Evolutionary conservation across 2,329 filamentous ascomycete genomes (phyloP), one percentile per base, ranked within the genome.

Genomic region (Penicillium corylophilum): DNA sequence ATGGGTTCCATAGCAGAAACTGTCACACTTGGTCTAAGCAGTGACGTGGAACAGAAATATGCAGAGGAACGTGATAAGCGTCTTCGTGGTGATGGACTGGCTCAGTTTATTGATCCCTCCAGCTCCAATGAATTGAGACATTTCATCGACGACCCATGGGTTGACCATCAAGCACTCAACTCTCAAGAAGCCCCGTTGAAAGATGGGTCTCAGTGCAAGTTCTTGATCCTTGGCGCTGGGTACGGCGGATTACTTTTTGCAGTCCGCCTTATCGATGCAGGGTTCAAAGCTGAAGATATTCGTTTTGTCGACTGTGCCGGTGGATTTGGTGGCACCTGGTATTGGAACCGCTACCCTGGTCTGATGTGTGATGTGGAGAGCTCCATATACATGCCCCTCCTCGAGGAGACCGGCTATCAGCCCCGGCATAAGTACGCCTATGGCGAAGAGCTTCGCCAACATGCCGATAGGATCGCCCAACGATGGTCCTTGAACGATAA

Each of bases 361-460:
- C 55, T 77, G 4, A 68, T 65, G 55, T 86, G 82, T 61, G 83
- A 87, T 59, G 69, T 83, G 3, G 83, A 87, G 65, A 74, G 75
- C 46, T 84, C 81, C 57, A 72, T 77, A n/a, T 86, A 86, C 59
- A 66, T 85, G 67, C 82, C 82, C 3, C 66, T 84, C 12, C 73
- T 86, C 2, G 82, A 86, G 53, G 82, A 85, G 64, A 83, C 75
- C 1, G 78, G 77, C 0, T 84, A 83, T 60, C 76, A 84, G 63
- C 84, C 83, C 0, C 78, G 71, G 15, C 71, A 80, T 39, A 74
- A 74, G 38, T 81, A 79, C 55, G 67, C 74, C 0, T 67, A 67
- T 9, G 78, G 75, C 0, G 57, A 65, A 2, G 79, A 82, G 56
- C 52, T 84, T 16, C 73, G 76, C 0, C 48, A 52, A 4, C 40